A percentile compares a stretch with the other conserved stretches of the same genome.
These are phyloP conservation scores for Pinus albicaulis DNA, from an alignment of 75 land plant species.

Conservation along the genomic window DNA sequence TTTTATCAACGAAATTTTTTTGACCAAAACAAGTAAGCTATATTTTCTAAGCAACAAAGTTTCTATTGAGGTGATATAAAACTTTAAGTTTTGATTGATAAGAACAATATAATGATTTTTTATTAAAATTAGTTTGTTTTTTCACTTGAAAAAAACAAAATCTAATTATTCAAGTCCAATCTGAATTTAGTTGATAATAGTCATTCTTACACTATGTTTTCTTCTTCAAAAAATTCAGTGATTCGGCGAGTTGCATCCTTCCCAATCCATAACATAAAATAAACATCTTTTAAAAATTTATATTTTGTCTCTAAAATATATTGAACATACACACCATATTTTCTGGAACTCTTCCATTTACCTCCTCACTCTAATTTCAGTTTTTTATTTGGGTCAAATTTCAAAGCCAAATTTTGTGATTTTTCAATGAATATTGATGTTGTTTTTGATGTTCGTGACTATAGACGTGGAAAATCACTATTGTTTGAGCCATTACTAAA, in stretches of 20 bases:
- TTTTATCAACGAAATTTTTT: conserved; percentile 92
- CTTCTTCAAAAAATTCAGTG: neutral
- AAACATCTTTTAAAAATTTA: neutral
- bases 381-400: conserved; percentile 51
- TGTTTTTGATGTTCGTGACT: conserved; percentile 95
- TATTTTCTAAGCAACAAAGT: neutral
- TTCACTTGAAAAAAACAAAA: neutral
- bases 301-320: neutral
- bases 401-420: conserved; percentile 82
- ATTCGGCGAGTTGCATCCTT: neutral
- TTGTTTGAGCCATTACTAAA: conserved; percentile 95
- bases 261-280: neutral
- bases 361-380: neutral
- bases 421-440: conserved; percentile 82
- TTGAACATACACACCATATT: neutral
- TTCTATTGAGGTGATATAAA: neutral
- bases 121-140: too few species aligned
- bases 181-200: neutral
- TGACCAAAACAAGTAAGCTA: conserved; percentile 87
- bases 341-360: neutral
- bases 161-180: neutral
- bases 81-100: neutral
- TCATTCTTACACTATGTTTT: neutral
- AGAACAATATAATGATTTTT: neutral
- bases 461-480: conserved; percentile 89